phyloP scores from a whole-genome alignment of 2,329 filamentous ascomycete species.

The Leptoxyphium fumago region DNA sequence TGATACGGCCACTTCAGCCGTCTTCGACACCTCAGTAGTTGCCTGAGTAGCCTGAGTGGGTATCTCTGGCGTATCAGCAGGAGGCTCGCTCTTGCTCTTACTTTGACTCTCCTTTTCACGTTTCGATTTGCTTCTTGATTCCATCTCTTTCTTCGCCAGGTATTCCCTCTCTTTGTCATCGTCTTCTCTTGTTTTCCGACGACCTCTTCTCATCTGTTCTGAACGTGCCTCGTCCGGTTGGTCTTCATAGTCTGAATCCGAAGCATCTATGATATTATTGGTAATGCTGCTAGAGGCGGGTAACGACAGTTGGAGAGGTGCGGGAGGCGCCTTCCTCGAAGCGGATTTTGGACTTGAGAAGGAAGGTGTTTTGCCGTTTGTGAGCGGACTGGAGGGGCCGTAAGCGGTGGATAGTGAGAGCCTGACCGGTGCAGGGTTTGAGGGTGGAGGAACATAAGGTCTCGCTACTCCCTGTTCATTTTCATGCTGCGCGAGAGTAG shows the following conservation, averaged over 20 bases:
- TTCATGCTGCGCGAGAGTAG: neutral
- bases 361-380: slow-evolving; percentile 3
- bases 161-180: slow-evolving; percentile 68
- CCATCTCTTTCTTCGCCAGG: slow-evolving; percentile 43
- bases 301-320: slow-evolving; percentile 57
- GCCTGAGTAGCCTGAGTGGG: neutral
- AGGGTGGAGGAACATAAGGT: neutral
- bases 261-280: slow-evolving; percentile 39
- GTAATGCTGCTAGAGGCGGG: slow-evolving; percentile 3
- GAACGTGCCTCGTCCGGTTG: slow-evolving; percentile 36
- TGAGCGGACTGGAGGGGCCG: neutral
- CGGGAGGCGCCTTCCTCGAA: slow-evolving; percentile 68
- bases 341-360: slow-evolving; percentile 12
- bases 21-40: neutral
- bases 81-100: slow-evolving; percentile 26
- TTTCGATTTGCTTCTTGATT: slow-evolving; percentile 51
- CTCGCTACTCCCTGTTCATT: neutral
- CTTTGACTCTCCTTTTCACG: slow-evolving; percentile 49
- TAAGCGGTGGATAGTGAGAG: neutral
- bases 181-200: slow-evolving; percentile 73
- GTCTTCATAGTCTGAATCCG: slow-evolving; percentile 74
- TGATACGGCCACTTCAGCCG: neutral
- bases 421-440: neutral
- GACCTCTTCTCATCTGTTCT: slow-evolving; percentile 40
- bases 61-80: slow-evolving; percentile 2